phyloP scores from a whole-genome alignment of 1,284 basidiomycete genomes.

The Papiliotrema nemorosa region DNA sequence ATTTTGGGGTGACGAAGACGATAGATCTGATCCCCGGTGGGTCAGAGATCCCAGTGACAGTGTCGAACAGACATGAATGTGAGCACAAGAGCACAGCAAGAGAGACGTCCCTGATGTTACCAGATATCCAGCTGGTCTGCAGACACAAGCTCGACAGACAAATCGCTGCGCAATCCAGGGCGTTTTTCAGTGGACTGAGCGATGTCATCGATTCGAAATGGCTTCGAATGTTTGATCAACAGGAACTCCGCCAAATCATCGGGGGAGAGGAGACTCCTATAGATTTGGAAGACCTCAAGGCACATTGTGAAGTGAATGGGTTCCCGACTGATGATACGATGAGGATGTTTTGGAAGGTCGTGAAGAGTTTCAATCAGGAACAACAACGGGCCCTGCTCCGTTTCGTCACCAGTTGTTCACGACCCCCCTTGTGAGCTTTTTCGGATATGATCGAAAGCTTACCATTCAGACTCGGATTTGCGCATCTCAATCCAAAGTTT shows the following conservation, averaged over 20 bases:
- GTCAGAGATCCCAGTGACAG: conserved; percentile 79
- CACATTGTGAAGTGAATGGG: conserved; percentile 73
- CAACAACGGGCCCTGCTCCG: conserved; percentile 69
- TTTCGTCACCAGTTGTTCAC: conserved; percentile 86
- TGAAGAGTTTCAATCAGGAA: conserved; percentile 55
- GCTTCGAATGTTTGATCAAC: conserved; percentile 93
- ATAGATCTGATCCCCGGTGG: conserved; percentile 82
- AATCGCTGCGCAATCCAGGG: conserved; percentile 79
- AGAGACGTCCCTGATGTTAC: not conserved
- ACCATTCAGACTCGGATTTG: conserved; percentile 65
- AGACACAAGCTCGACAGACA: conserved; percentile 86
- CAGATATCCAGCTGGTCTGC: conserved; percentile 80
- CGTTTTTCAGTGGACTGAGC: conserved; percentile 63
- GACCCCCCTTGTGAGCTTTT: conserved; percentile 73
- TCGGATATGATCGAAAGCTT: not conserved
- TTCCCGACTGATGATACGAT: conserved; percentile 69
- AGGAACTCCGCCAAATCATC: conserved; percentile 79
- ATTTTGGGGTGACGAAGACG: conserved; percentile 77
- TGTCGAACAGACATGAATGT: conserved; percentile 78
- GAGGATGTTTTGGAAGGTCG: conserved; percentile 66
- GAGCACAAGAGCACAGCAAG: conserved; percentile 6
- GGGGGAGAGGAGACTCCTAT: conserved; percentile 79
- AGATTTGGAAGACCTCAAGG: conserved; percentile 72
- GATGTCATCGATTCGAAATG: conserved; percentile 84
- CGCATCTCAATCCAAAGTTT: conserved; percentile 78